Evolutionary conservation across 768 basidiomycete species (phyloP), one percentile per base, ranked within the genome.

Genomic region (Rhizopogon roseolus): DNA sequence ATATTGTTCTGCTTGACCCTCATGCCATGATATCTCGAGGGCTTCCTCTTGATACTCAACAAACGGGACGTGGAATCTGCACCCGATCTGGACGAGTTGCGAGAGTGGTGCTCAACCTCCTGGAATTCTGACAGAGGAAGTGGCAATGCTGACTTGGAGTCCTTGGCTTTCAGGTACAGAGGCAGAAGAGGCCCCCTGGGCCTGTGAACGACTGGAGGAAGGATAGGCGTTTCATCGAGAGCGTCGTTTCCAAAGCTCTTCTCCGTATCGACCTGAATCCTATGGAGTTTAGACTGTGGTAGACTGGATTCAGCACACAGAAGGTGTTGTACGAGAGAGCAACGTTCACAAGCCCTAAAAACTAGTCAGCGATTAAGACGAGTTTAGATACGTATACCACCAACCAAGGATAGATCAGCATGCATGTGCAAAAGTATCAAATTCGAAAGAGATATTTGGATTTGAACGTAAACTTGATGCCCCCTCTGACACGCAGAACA

Each of bases 271-370:
- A 34, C 37, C n/a, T 34, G 28, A 39, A 49, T 17, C 37, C 39
- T 58, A 49, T 55, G 22, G 17, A 50, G 5, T 13, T 52, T 13
- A n/a, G 65, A 25, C 64, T 66, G 54, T 76, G 69, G 59, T 84
- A 76, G 22, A 78, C 78, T 25, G 79, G 79, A 8, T 74, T 72
- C 34, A 90, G 69, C 49, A 86, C 75, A 9, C 81, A 79, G 63
- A 88, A 79, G 9, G 84, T 87, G 62, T 85, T 87, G 71, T 78
- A 81, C 28, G 89, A 74, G n/a, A 90, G 71, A 8, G 77, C 54
- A 27, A 86, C 84, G 60, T 90, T 84, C 22, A 81, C 80, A 27
- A 83, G 59, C 41, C 86, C 88, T 90, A 54, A 6, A 11, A 19
- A 27, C 17, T 17, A 11, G 6, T 37, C 32, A 60, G 11, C 19